Percentiles rank a stretch among this genome's conserved stretches.
phyloP scores from a whole-genome alignment of 257 asterid species.

The Ehretia macrophylla region DNA sequence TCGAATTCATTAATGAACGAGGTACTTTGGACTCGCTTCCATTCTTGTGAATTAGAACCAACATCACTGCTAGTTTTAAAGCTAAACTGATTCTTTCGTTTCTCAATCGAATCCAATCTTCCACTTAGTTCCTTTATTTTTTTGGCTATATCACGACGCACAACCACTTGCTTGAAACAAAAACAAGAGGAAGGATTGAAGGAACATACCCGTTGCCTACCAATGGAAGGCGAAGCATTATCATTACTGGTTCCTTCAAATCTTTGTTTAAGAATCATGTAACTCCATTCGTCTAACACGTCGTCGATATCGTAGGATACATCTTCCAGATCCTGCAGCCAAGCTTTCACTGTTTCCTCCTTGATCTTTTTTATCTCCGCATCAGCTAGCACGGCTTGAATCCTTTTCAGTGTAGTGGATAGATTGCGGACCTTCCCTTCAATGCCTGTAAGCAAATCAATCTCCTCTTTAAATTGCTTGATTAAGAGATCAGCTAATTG shows the following conservation, averaged over 20 bases:
- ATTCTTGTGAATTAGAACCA: not conserved
- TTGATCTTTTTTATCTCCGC: constrained; percentile 12
- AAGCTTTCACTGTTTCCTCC: constrained; percentile 5
- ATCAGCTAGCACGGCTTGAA: constrained; percentile 6
- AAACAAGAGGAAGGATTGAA: not conserved
- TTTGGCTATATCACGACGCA: constrained; percentile 7
- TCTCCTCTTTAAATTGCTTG: no score
- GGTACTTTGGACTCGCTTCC: constrained; percentile 3
- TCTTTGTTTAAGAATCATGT: not conserved
- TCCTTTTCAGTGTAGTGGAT: constrained; percentile 3
- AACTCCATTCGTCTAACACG: constrained; percentile 18
- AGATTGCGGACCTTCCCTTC: constrained; percentile 7
- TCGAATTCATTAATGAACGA: constrained; percentile 8
- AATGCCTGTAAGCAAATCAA: constrained; percentile 2
- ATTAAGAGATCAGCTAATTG: constrained; percentile 6
- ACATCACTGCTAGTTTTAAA: not conserved
- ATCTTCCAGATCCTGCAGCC: constrained; percentile 14
- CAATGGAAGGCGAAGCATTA: not conserved
- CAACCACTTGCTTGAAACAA: constrained; percentile 1
- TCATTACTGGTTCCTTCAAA: not conserved
- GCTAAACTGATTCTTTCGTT: constrained; percentile 9
- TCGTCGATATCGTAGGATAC: constrained; percentile 18
- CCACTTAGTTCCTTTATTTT: constrained; percentile 14
- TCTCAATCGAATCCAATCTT: constrained; percentile 9
- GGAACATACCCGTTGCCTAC: no score